Conservation (phyloP, 805 yeast genomes). For the Saturnispora quitensis region DNA sequence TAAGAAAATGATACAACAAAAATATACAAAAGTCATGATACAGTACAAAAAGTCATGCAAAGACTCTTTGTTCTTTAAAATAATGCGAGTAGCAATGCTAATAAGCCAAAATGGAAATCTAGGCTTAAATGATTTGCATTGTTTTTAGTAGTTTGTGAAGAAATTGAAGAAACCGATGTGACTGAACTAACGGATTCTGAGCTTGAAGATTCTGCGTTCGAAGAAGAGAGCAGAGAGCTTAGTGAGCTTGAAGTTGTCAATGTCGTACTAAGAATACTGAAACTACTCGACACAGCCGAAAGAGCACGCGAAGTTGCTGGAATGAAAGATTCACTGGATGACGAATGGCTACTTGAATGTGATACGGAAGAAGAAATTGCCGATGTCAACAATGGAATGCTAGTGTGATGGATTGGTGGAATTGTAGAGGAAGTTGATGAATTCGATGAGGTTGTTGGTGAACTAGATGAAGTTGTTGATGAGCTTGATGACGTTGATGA, state of each 20-base stretch:
- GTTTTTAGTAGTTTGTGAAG: slow-evolving; percentile 6
- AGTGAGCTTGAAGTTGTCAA: neutral
- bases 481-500: neutral
- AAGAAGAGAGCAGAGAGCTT: too few relatives aligned
- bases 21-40: neutral
- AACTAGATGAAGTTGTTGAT: neutral
- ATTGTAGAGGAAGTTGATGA: neutral
- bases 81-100: slow-evolving; percentile 9
- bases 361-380: neutral
- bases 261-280: neutral
- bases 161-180: slow-evolving; percentile 6
- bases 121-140: slow-evolving; percentile 7
- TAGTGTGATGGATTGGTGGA: neutral
- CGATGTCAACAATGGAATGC: neutral
- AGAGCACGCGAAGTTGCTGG: neutral
- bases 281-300: neutral
- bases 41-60: neutral
- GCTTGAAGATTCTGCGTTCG: neutral
- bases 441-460: neutral
- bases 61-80: neutral
- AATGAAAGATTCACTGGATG: neutral
- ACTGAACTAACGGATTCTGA: neutral
- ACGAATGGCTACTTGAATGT: neutral
- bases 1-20: neutral
- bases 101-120: neutral